Base-by-base conservation (phyloP, 164 flowering plant genomes). In the Echeveria elegans region DNA sequence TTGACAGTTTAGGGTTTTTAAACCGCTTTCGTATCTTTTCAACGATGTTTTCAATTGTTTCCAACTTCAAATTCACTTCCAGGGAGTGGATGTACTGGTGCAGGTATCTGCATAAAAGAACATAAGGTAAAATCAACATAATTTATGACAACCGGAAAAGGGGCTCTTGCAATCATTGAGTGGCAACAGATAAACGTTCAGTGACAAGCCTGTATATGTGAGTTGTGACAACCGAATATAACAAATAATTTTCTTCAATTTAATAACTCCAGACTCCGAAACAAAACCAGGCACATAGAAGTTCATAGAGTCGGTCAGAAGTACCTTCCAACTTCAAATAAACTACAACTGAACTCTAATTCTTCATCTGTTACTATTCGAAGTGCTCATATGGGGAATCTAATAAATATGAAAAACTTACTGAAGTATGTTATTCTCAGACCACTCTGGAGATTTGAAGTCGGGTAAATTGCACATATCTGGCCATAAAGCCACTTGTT, bases 11-110 rank as follows among this genome's bases (percentile, higher is more conserved):
- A 37, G 97, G 92, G 69, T 89, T 91, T 82, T 91, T 94, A 70
- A 86, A 85, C 67, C 96, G 93, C 76, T 83, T 91, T 45, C 96
- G 79, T 32, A 94, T 83, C 81, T 86, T 91, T 84, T 94, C 99
- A 70, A 86, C 87, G 70, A 91, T 89, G 72, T 78, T 88, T 80
- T 94, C 99, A 53, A 94, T 91, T 6, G 70, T 72, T 58, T 94
- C 99, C 58, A 88, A 72, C 76, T 79, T 89, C 65, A 73, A 72
- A 75, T 82, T 78, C 72, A 59, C 80, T 81, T 91, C 97, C 71
- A 94, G 73, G 15, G 75, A 77, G 30, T 79, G 78, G 67, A 94
- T 81, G 71, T 89, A 83, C 75, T 76, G 82, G 70, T 89, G 88
- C 56, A 91, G 85, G 75, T 88, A 87, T 9, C 97, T 94, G 87